phyloP scores from a whole-genome alignment of 2,329 filamentous ascomycete genomes.

The Cladosporium cucumerinum region DNA sequence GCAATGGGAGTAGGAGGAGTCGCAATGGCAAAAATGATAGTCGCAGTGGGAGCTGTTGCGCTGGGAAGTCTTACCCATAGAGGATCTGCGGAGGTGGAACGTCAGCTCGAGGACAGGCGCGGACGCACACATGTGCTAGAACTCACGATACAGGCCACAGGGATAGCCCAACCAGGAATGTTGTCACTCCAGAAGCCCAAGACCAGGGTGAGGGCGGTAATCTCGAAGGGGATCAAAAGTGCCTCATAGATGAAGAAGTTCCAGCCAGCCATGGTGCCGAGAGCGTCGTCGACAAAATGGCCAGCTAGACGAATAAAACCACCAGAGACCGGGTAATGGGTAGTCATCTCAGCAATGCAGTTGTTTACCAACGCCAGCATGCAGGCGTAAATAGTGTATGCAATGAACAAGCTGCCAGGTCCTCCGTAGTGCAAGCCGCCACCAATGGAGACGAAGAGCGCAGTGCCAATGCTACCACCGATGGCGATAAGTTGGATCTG shows the following conservation, averaged over 20 bases:
- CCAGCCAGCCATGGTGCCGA: conserved; percentile 55
- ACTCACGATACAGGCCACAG: conserved; percentile 39
- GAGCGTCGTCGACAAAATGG: conserved; percentile 63
- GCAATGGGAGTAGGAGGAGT: conserved; percentile 2
- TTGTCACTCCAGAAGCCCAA: conserved; percentile 44
- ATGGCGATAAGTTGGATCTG: conserved; percentile 39
- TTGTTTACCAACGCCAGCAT: conserved; percentile 63
- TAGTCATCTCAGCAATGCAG: conserved; percentile 62
- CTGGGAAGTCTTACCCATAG: conserved; percentile 17
- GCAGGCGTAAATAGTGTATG: conserved; percentile 55
- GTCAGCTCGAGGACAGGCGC: background rate
- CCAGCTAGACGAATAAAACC: conserved; percentile 64
- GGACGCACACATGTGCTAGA: background rate
- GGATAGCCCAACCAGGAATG: conserved; percentile 40
- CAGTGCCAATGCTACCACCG: conserved; percentile 35
- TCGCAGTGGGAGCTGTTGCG: conserved; percentile 16
- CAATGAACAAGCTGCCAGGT: conserved; percentile 55
- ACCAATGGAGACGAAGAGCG: conserved; percentile 50
- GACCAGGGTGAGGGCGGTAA: conserved; percentile 44
- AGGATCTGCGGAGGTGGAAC: background rate
- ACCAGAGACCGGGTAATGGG: conserved; percentile 60
- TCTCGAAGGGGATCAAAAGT: conserved; percentile 51
- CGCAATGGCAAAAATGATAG: conserved; percentile 8
- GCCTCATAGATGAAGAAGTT: conserved; percentile 54
- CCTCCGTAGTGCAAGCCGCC: conserved; percentile 51